These are phyloP conservation scores for Suhomyces vadensis DNA, from an alignment of 805 yeast species.

Conservation along the genomic window DNA sequence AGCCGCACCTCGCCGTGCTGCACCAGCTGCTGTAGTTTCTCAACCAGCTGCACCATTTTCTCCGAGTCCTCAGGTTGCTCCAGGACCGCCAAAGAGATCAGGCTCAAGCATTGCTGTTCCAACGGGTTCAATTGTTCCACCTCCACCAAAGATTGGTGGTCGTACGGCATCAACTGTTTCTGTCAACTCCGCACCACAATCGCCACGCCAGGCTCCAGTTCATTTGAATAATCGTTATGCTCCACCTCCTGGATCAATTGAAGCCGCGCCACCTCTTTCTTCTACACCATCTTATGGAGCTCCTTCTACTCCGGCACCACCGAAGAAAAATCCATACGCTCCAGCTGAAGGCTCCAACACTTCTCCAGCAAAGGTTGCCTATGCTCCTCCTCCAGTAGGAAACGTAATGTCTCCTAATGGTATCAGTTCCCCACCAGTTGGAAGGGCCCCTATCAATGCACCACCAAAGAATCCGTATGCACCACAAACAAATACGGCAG, in stretches of 20 bases:
- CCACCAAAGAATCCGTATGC: constrained; percentile 43
- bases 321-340: constrained; percentile 24
- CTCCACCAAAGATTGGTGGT: constrained; percentile 30
- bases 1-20: constrained; percentile 44
- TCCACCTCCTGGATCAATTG: constrained; percentile 24
- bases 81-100: constrained; percentile 15
- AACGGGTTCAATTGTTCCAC: constrained; percentile 17
- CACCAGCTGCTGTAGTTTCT: constrained; percentile 41
- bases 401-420: constrained; percentile 16
- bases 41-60: constrained; percentile 15
- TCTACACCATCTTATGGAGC: constrained; percentile 20
- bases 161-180: constrained; percentile 26
- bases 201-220: constrained; percentile 23
- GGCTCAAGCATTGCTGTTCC: background rate
- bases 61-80: constrained; percentile 8
- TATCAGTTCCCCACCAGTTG: constrained; percentile 10
- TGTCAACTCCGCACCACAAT: constrained; percentile 10
- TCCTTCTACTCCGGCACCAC: constrained; percentile 25
- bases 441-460: constrained; percentile 12
- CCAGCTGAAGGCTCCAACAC: constrained; percentile 19
- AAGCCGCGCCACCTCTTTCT: constrained; percentile 8
- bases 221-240: constrained; percentile 36
- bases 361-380: constrained; percentile 19
- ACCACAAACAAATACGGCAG: constrained; percentile 17
- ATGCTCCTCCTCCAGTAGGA: constrained; percentile 33